phyloP scores from a whole-genome alignment of 768 basidiomycete species.

The Aureoboletus auriporus region DNA sequence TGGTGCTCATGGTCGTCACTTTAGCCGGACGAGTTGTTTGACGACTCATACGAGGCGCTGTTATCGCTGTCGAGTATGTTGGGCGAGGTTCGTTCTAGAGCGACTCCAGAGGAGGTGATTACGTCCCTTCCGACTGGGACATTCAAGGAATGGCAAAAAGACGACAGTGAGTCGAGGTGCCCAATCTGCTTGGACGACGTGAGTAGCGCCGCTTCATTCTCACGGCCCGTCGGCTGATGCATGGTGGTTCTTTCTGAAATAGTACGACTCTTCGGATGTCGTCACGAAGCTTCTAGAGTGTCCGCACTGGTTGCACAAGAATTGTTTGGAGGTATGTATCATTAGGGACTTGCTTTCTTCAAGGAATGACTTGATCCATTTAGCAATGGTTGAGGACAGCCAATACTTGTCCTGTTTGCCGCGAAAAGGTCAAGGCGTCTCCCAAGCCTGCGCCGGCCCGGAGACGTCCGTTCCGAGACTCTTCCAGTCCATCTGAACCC shows the following conservation, averaged over 20 bases:
- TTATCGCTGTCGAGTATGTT: constrained; percentile 54
- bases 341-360: not conserved
- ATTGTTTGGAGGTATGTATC: constrained; percentile 62
- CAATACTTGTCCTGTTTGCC: constrained; percentile 78
- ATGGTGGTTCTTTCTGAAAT: constrained; percentile 3
- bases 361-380: constrained; percentile 2
- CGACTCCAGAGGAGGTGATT: constrained; percentile 60
- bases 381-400: constrained; percentile 81
- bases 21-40: constrained; percentile 74
- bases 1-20: constrained; percentile 4
- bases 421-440: constrained; percentile 46
- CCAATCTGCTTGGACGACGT: constrained; percentile 87
- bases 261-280: constrained; percentile 64
- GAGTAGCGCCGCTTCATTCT: constrained; percentile 24
- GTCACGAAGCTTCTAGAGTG: constrained; percentile 68
- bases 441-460: constrained; percentile 22
- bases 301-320: constrained; percentile 76
- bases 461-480: constrained; percentile 12
- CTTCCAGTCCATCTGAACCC: constrained; percentile 6
- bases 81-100: constrained; percentile 65
- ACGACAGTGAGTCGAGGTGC: constrained; percentile 68
- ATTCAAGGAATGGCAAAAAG: constrained; percentile 66
- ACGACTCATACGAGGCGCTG: constrained; percentile 69
- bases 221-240: not conserved
- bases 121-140: constrained; percentile 52